Evolutionary conservation across 2,329 filamentous ascomycete species (phyloP).

Genomic region (Colletotrichum truncatum): DNA sequence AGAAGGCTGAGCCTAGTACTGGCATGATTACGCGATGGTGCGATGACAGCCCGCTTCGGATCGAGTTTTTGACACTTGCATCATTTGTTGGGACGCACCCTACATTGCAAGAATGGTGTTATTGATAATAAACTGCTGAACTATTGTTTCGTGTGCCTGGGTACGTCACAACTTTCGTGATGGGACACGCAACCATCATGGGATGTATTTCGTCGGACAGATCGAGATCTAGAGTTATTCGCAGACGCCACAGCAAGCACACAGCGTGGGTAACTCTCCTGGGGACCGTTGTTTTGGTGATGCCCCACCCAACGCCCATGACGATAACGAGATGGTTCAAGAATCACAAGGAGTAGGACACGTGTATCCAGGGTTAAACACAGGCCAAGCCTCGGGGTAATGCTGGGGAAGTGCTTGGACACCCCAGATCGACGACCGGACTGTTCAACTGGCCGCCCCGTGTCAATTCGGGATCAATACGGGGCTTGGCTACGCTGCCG

Average conservation of each 20-base stretch:
- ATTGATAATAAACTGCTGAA: constrained; percentile 5
- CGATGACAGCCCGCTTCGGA: constrained; percentile 9
- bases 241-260: neutral
- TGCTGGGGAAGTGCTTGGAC: constrained; percentile 4
- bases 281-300: constrained; percentile 10
- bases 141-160: constrained; percentile 21
- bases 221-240: constrained; percentile 12
- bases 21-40: constrained; percentile 6
- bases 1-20: neutral
- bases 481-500: constrained; percentile 3
- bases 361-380: neutral
- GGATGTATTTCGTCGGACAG: neutral
- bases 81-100: constrained; percentile 9
- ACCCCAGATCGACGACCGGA: constrained; percentile 1
- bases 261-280: neutral
- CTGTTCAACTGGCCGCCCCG: constrained; percentile 1
- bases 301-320: neutral
- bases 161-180: neutral
- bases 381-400: constrained; percentile 3
- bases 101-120: neutral
- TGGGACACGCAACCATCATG: constrained; percentile 12
- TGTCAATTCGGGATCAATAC: neutral
- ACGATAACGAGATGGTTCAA: constrained; percentile 2
- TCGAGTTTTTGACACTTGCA: neutral
- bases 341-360: neutral